These are phyloP conservation scores for Alloteropsis semialata DNA, from an alignment of 176 grass and related monocot genomes.

Conservation along the genomic window DNA sequence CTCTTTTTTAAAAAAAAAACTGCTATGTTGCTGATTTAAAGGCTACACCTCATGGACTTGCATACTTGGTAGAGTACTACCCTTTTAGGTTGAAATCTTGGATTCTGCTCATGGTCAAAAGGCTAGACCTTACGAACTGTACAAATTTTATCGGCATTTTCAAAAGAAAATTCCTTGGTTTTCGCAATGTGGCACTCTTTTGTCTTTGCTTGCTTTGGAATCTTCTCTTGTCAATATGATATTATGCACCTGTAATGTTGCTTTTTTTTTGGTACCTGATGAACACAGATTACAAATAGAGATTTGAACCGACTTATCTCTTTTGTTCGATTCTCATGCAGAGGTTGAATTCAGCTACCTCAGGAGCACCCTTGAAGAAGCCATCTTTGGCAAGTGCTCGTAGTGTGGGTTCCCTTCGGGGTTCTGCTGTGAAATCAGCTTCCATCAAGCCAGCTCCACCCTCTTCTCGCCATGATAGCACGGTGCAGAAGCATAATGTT, in stretches of 20 bases:
- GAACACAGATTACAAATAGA: not conserved
- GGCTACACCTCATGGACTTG: not conserved
- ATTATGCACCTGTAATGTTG: not conserved
- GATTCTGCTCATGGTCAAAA: conserved; percentile 13
- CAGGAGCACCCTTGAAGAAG: conserved; percentile 49
- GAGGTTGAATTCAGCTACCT: conserved; percentile 42
- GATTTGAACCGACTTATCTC: not conserved
- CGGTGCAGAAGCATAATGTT: conserved; percentile 3
- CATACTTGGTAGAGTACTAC: not conserved
- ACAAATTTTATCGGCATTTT: not conserved
- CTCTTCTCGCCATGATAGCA: conserved; percentile 1
- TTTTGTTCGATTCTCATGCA: conserved; percentile 33
- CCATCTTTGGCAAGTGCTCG: conserved; percentile 33
- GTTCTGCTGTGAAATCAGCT: conserved; percentile 36
- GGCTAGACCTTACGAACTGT: not conserved
- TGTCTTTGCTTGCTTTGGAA: conserved; percentile 34
- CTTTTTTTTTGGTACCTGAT: not conserved
- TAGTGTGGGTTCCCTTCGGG: conserved; percentile 3
- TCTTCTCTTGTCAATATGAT: conserved; percentile 18
- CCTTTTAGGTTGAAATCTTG: not conserved
- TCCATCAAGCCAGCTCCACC: conserved; percentile 34
- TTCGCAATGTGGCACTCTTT: not conserved
- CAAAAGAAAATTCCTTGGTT: conserved; percentile 35
- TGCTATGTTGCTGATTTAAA: not conserved
- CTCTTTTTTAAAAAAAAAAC: not conserved